Evolutionary conservation across 305 asterid genomes (phyloP).

Genomic region (Galium porrigens): DNA sequence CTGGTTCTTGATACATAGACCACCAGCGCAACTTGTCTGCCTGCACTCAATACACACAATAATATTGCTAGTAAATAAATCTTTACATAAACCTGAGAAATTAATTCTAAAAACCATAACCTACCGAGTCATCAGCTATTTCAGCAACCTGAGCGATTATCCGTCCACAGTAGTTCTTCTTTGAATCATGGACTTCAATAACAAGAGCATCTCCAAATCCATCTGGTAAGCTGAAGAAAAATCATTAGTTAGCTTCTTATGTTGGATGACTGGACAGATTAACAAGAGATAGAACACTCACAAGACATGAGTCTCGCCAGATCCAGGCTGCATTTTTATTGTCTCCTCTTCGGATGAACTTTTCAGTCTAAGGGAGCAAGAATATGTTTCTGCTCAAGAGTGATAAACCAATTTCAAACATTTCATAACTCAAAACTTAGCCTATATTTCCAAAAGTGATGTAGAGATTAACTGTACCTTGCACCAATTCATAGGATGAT

Average conservation of each 20-base stretch:
- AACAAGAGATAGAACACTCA: constrained; percentile 25
- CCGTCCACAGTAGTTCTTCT: constrained; percentile 64
- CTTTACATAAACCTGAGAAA: constrained; percentile 10
- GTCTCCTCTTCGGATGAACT: constrained; percentile 70
- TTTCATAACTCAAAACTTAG: not conserved
- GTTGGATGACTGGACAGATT: constrained; percentile 8
- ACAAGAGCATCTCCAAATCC: constrained; percentile 78
- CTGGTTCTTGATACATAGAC: constrained; percentile 70
- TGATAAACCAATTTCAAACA: constrained; percentile 9
- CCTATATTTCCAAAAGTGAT: not conserved
- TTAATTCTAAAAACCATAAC: constrained; percentile 14
- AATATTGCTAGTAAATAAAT: constrained; percentile 7
- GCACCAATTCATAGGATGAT: constrained; percentile 49
- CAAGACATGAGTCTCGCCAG: constrained; percentile 86
- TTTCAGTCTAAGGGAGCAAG: constrained; percentile 66
- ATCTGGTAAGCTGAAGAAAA: constrained; percentile 60
- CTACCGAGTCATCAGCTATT: constrained; percentile 79
- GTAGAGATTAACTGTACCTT: constrained; percentile 33
- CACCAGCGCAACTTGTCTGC: constrained; percentile 78
- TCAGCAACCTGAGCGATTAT: constrained; percentile 77
- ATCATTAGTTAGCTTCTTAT: constrained; percentile 9
- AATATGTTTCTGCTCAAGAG: constrained; percentile 50
- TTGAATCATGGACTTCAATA: constrained; percentile 74
- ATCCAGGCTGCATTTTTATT: constrained; percentile 85
- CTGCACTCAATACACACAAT: constrained; percentile 30